Percentiles rank a stretch among this genome's conserved stretches.
These are phyloP conservation scores for Nicotiana paniculata DNA, from an alignment of 257 asterid species.

Conservation along the genomic window DNA sequence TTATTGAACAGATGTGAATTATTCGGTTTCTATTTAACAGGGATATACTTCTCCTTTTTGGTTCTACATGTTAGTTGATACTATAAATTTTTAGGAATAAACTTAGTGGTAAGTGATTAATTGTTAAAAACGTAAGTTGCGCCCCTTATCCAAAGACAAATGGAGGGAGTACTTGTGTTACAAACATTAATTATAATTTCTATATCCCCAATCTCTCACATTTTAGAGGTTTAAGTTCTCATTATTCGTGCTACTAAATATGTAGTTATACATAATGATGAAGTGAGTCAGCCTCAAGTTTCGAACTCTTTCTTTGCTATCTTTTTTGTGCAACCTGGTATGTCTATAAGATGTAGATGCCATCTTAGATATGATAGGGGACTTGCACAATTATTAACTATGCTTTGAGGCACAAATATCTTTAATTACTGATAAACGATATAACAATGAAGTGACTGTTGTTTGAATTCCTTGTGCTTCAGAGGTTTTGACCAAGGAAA, in stretches of 20 bases:
- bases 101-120: not conserved
- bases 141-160: not conserved
- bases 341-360: too few relatives aligned
- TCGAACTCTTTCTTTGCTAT: too few relatives aligned
- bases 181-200: not conserved
- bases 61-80: not conserved
- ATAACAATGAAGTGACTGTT: not conserved
- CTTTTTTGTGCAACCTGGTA: too few relatives aligned
- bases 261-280: not conserved
- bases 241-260: not conserved
- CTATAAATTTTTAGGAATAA: not conserved
- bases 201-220: not conserved
- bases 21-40: not conserved
- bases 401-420: too few relatives aligned
- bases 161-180: not conserved
- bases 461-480: constrained; percentile 15
- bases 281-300: too few relatives aligned
- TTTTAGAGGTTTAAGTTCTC: not conserved
- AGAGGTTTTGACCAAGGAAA: constrained; percentile 96
- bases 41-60: not conserved
- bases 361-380: too few relatives aligned
- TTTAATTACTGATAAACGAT: too few relatives aligned
- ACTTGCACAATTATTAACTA: too few relatives aligned
- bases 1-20: not conserved
- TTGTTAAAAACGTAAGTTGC: not conserved